These are phyloP conservation scores for Pichia exigua DNA, from an alignment of 805 yeast species.

Conservation along the genomic window DNA sequence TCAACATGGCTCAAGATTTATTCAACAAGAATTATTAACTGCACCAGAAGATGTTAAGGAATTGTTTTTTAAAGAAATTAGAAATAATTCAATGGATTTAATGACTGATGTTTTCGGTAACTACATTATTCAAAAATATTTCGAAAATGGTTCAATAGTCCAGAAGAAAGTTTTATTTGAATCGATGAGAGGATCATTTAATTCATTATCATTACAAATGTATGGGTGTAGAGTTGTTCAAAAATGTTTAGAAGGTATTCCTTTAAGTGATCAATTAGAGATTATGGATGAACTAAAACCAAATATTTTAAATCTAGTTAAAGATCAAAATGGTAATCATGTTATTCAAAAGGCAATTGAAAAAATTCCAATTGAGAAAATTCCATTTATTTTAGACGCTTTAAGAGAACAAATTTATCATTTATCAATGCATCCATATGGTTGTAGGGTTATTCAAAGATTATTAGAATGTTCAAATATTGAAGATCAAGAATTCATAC, in stretches of 20 bases:
- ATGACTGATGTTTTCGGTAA: conserved; percentile 98
- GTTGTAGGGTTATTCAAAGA: conserved; percentile 94
- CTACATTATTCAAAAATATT: conserved; percentile 90
- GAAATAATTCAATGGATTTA: conserved; percentile 63
- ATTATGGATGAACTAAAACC: conserved; percentile 62
- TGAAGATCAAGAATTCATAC: conserved; percentile 57
- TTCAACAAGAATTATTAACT: conserved; percentile 74
- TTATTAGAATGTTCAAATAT: conserved; percentile 69
- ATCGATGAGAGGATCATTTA: conserved; percentile 66
- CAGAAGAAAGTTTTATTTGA: conserved; percentile 66
- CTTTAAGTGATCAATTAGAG: conserved; percentile 52
- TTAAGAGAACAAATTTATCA: conserved; percentile 69
- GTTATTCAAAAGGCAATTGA: conserved; percentile 95
- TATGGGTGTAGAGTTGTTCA: conserved; percentile 98
- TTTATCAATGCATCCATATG: conserved; percentile 91
- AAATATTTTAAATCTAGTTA: conserved; percentile 59
- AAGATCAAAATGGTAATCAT: conserved; percentile 97
- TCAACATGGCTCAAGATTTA: conserved; percentile 95
- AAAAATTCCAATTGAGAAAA: conserved; percentile 60
- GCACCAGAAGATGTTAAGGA: conserved; percentile 67
- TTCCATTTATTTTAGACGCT: conserved; percentile 66
- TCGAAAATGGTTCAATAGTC: conserved; percentile 68
- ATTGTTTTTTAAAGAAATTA: conserved; percentile 73
- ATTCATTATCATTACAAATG: conserved; percentile 81
- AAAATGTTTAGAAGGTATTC: conserved; percentile 74